Evolutionary conservation across 768 basidiomycete species (phyloP).

Genomic region (Mycena vulgaris): DNA sequence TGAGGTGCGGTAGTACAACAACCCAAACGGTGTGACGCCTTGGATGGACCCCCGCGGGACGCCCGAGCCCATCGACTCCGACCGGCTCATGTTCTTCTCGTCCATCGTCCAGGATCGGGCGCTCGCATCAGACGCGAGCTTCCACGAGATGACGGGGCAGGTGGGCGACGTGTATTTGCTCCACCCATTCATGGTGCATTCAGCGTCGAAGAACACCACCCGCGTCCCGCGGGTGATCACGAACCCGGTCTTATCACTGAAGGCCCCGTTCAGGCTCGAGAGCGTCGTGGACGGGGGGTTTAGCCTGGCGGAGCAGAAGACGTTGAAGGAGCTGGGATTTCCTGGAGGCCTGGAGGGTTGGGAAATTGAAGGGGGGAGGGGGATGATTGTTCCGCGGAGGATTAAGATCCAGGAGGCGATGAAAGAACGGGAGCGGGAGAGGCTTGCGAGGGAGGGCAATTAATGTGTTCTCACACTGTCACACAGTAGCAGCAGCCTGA

Average conservation of each 20-base stretch:
- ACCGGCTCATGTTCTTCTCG: constrained; percentile 39
- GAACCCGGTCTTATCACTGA: constrained; percentile 72
- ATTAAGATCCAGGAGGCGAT: constrained; percentile 62
- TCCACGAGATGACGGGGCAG: constrained; percentile 72
- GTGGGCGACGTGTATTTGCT: constrained; percentile 77
- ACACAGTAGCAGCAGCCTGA: too few relatives aligned
- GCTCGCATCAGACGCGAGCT: constrained; percentile 56
- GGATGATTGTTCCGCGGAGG: constrained; percentile 63
- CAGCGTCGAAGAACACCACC: constrained; percentile 72
- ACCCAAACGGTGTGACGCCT: constrained; percentile 35
- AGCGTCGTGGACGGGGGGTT: constrained; percentile 63
- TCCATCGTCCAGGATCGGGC: constrained; percentile 55
- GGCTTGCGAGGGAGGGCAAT: background rate
- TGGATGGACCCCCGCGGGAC: constrained; percentile 36
- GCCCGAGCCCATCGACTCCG: constrained; percentile 12
- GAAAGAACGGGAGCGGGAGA: constrained; percentile 51
- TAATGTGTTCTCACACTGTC: too few relatives aligned
- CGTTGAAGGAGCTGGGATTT: constrained; percentile 64
- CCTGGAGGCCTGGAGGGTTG: background rate
- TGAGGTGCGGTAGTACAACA: constrained; percentile 21
- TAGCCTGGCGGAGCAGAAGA: constrained; percentile 74
- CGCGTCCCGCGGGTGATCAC: constrained; percentile 74
- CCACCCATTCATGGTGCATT: constrained; percentile 77
- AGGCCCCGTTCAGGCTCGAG: constrained; percentile 68
- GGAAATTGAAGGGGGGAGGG: constrained; percentile 59